Conservation (phyloP, 331 rosid species). For the Rhamnella rubrinervis region DNA sequence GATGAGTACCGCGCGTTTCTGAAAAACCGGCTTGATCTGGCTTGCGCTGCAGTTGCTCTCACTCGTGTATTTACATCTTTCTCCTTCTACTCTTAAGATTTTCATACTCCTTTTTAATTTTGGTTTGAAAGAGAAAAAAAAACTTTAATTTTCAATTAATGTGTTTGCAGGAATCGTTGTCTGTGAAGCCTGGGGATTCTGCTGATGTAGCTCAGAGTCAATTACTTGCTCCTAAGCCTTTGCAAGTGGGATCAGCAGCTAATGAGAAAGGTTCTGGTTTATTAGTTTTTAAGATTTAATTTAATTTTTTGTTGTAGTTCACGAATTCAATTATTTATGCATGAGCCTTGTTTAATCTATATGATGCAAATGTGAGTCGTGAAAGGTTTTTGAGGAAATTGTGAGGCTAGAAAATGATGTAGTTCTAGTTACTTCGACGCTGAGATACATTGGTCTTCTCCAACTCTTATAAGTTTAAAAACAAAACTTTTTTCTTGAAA, state of each 20-base stretch:
- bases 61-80: conserved; percentile 34
- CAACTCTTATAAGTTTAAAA: no score
- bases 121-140: not conserved
- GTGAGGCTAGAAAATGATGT: no score
- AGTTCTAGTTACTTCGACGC: no score
- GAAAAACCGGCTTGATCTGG: conserved; percentile 50
- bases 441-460: no score
- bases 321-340: not conserved
- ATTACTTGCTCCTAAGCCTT: conserved; percentile 18
- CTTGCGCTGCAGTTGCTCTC: conserved; percentile 58
- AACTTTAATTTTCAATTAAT: not conserved
- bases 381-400: no score
- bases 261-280: conserved; percentile 27
- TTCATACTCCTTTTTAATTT: not conserved
- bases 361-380: no score
- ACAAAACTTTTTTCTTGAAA: no score
- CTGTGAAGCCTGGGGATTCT: conserved; percentile 35
- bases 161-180: conserved; percentile 33
- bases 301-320: not conserved
- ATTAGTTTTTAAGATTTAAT: not conserved
- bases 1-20: conserved; percentile 41
- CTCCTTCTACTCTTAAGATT: not conserved
- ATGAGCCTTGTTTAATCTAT: no score
- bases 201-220: conserved; percentile 22
- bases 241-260: conserved; percentile 34